These are phyloP conservation scores for Luffa aegyptiaca DNA, from an alignment of 306 rosid genomes.

Conservation along the genomic window DNA sequence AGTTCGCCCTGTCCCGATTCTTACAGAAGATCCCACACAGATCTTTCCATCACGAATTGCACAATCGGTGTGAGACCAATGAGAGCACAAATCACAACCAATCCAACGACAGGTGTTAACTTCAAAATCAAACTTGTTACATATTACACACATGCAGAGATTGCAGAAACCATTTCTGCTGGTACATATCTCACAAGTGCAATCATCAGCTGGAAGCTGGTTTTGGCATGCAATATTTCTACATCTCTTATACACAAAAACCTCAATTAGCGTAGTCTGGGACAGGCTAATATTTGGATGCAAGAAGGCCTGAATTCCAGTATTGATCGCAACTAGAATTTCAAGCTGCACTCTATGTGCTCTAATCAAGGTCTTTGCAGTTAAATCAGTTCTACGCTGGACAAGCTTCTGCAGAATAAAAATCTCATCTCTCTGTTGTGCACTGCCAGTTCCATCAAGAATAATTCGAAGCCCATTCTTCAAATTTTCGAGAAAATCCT, in stretches of 20 bases:
- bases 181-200: slow-evolving; percentile 81
- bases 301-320: slow-evolving; percentile 92
- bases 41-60: slow-evolving; percentile 90
- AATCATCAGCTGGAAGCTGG: slow-evolving; percentile 93
- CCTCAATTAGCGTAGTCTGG: slow-evolving; percentile 71
- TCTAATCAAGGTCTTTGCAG: slow-evolving; percentile 70
- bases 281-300: slow-evolving; percentile 88
- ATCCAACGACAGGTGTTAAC: slow-evolving; percentile 98
- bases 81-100: slow-evolving; percentile 93
- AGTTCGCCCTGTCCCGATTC: slow-evolving; percentile 62
- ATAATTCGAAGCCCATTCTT: slow-evolving; percentile 64
- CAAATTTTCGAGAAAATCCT: slow-evolving; percentile 68
- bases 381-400: slow-evolving; percentile 76
- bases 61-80: slow-evolving; percentile 99
- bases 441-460: slow-evolving; percentile 83
- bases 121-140: slow-evolving; percentile 98
- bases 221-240: slow-evolving; percentile 88
- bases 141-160: slow-evolving; percentile 94
- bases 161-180: slow-evolving; percentile 90
- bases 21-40: slow-evolving; percentile 59
- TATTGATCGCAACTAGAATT: slow-evolving; percentile 82
- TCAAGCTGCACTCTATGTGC: slow-evolving; percentile 94
- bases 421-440: slow-evolving; percentile 81
- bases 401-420: slow-evolving; percentile 74
- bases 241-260: slow-evolving; percentile 85